These are phyloP conservation scores for Paramyrothecium sp. DNA, from an alignment of 2,329 filamentous ascomycete species.

Conservation along the genomic window DNA sequence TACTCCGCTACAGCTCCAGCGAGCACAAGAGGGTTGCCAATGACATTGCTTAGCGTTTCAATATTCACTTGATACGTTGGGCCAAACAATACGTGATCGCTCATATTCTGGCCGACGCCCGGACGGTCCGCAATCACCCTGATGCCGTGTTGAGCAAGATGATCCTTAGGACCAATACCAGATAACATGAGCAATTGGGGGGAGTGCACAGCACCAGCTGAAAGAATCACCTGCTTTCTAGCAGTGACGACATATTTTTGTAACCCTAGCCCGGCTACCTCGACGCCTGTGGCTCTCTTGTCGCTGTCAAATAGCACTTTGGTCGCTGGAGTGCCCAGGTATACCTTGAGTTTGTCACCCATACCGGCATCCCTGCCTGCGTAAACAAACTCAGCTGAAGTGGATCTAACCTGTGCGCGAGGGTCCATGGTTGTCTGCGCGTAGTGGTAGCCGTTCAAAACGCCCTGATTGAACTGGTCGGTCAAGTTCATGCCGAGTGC, in stretches of 20 bases:
- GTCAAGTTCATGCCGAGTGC: conserved; percentile 21
- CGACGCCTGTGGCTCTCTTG: conserved; percentile 38
- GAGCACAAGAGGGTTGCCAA: conserved; percentile 13
- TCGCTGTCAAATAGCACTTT: conserved; percentile 40
- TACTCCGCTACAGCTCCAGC: conserved; percentile 13
- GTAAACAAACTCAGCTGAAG: conserved; percentile 22
- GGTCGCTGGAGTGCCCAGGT: conserved; percentile 38
- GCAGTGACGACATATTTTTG: not conserved
- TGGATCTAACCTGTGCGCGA: conserved; percentile 19
- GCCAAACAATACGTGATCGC: conserved; percentile 3
- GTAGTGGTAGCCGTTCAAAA: conserved; percentile 20
- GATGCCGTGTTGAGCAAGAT: conserved; percentile 38
- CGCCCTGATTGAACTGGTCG: conserved; percentile 16
- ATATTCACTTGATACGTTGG: conserved; percentile 7
- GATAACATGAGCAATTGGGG: conserved; percentile 34
- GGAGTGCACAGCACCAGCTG: conserved; percentile 24
- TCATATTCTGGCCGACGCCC: not conserved
- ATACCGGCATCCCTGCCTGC: conserved; percentile 16
- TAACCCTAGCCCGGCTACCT: conserved; percentile 11
- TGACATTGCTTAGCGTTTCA: conserved; percentile 16
- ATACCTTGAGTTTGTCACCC: conserved; percentile 32
- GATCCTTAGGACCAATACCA: conserved; percentile 29
- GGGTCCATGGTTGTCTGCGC: conserved; percentile 15
- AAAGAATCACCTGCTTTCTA: conserved; percentile 12
- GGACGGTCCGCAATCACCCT: conserved; percentile 13